These are phyloP conservation scores for Thraustotheca clavata DNA, from an alignment of 352 stramenopile species.

Conservation along the genomic window DNA sequence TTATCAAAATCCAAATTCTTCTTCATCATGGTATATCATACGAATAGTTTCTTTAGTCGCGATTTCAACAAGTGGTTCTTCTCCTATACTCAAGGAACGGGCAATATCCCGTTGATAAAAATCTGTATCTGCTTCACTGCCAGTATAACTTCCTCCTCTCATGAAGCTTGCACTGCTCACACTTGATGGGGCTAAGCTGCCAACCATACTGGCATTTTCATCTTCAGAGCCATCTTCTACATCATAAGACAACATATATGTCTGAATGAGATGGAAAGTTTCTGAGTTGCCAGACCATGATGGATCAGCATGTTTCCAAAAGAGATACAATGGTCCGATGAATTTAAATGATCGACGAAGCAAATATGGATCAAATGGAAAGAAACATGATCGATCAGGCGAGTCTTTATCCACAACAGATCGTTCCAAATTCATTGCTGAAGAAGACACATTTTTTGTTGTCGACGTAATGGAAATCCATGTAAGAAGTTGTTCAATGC, in stretches of 20 bases:
- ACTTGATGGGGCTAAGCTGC: constrained; percentile 37
- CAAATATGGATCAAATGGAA: constrained; percentile 97
- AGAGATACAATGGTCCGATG: constrained; percentile 90
- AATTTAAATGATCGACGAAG: constrained; percentile 88
- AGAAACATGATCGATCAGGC: constrained; percentile 74
- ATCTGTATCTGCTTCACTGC: constrained; percentile 10
- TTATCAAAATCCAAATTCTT: constrained; percentile 22
- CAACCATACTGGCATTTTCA: constrained; percentile 53
- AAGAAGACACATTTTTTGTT: neutral
- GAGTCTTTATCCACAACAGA: neutral
- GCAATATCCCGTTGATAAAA: neutral
- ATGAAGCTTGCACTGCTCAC: constrained; percentile 47
- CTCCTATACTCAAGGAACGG: neutral
- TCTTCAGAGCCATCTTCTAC: constrained; percentile 32
- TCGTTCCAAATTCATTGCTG: constrained; percentile 14
- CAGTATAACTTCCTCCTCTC: constrained; percentile 18
- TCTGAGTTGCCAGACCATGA: constrained; percentile 63
- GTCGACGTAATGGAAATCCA: constrained; percentile 32
- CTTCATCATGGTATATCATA: constrained; percentile 20
- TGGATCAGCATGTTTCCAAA: constrained; percentile 89
- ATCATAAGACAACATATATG: constrained; percentile 49
- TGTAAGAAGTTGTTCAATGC: constrained; percentile 62
- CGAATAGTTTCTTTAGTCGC: neutral
- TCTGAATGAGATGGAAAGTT: constrained; percentile 48
- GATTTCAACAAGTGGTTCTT: neutral